Evolutionary conservation across 306 rosid species (phyloP), one percentile per base, ranked within the genome.

Genomic region (Quercus cerris): DNA sequence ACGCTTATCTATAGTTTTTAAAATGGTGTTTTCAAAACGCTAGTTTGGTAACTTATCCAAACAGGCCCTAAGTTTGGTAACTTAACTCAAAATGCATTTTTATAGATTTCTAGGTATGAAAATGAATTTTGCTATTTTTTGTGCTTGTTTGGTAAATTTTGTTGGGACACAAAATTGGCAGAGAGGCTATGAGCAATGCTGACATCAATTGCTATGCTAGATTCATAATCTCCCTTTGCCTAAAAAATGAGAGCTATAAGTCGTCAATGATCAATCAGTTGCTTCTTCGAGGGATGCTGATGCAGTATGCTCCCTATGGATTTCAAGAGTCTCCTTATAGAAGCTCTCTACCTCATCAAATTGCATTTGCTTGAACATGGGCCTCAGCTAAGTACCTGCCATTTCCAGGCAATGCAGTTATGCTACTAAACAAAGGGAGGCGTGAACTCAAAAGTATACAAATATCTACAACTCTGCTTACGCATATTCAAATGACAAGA

Each of bases 381-480:
- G 98, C 97, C 88, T 92, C 97, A 27, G 97, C 98, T 83, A 92
- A 87, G 90, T 94, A 94, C 81, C 98, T 93, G 81, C 59, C 64
- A 35, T 86, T 66, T 67, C 76, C 67, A 51, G 61, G 31, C 80
- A 71, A 84, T 78, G 12, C 59, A 83, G 56, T 77, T 64, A 77
- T 67, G 66, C 67, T 38, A 71, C 8, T 1, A 6, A 35, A 35
- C 41, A 35, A 35, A 38, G 44, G 44, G 44, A 38, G 44, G 44
- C 10, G 10, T 6, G 10, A 38, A 6, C 44, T 38, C 44, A 38
- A 35, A 35, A 35, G 2, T 6, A 35, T 0, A 35, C 9, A 35
- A 35, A 1, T 38, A 38, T 38, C 44, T 38, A 38, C 5, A 8
- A 41, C 12, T 41, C 3, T 41, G 46, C 11, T 41, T 41, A 41